Conservation (phyloP, 1,139 yeast species). For the Spathaspora jeffriesii region DNA sequence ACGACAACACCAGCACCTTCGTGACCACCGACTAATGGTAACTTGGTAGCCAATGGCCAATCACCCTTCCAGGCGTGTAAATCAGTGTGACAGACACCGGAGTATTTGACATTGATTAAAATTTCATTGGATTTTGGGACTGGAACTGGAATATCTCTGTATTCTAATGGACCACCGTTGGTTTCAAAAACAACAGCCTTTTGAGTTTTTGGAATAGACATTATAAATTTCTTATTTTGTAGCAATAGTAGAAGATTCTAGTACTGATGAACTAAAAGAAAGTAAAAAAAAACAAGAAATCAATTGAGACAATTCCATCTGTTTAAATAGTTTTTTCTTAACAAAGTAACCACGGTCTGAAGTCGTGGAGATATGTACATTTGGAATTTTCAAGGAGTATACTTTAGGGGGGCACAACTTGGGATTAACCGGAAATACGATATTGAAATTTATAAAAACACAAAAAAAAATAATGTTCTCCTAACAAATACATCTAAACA, state of each 20-base stretch:
- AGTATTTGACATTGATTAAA: slow-evolving; percentile 67
- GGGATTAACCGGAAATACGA: background rate
- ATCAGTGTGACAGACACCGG: slow-evolving; percentile 82
- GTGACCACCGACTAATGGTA: slow-evolving; percentile 80
- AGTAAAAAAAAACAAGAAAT: slow-evolving; percentile 41
- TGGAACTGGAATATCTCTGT: slow-evolving; percentile 70
- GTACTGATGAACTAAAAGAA: slow-evolving; percentile 36
- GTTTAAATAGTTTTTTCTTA: slow-evolving; percentile 3
- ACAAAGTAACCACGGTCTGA: background rate
- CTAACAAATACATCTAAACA: background rate
- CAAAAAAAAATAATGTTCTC: background rate
- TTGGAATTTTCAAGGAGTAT: background rate
- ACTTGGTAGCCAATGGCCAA: slow-evolving; percentile 68
- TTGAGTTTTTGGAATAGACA: slow-evolving; percentile 34
- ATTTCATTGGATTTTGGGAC: slow-evolving; percentile 67
- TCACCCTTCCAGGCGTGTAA: slow-evolving; percentile 83
- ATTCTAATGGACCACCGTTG: slow-evolving; percentile 46
- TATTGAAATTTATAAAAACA: background rate
- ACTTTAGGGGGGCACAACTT: slow-evolving; percentile 1
- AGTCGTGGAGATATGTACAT: background rate
- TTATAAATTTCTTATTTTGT: background rate
- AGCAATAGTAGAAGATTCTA: slow-evolving; percentile 3
- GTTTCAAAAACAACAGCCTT: slow-evolving; percentile 40
- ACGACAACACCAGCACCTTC: slow-evolving; percentile 86
- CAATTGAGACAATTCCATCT: slow-evolving; percentile 36